Percentiles rank a stretch among this genome's conserved stretches.
Conservation (phyloP, 2,329 filamentous ascomycete genomes). For the Alternaria gansuensis region DNA sequence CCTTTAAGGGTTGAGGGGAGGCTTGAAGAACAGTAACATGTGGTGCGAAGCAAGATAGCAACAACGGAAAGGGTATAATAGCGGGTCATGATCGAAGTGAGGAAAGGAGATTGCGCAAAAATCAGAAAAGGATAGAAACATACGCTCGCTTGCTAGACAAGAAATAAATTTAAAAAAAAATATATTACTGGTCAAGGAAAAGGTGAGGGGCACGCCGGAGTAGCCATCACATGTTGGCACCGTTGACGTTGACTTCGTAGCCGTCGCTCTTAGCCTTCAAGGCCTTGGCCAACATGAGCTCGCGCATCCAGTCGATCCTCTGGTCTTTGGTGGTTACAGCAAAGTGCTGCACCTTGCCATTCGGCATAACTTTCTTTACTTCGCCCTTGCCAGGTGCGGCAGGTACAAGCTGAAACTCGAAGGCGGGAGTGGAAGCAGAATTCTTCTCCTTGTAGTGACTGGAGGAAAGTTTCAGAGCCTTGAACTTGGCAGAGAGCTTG, state of each 20-base stretch:
- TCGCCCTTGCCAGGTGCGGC: conserved; percentile 62
- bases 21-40: conserved; percentile 17
- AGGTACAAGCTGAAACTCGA: conserved; percentile 86
- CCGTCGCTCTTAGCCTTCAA: conserved; percentile 84
- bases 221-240: conserved; percentile 52
- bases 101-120: conserved; percentile 18
- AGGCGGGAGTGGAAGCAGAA: conserved; percentile 68
- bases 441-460: conserved; percentile 63
- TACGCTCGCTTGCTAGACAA: conserved; percentile 32
- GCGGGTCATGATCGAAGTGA: conserved; percentile 33
- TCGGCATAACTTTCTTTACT: conserved; percentile 47
- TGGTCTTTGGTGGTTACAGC: conserved; percentile 70
- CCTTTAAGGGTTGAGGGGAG: conserved; percentile 10
- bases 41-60: conserved; percentile 11
- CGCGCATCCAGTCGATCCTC: conserved; percentile 96
- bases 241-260: conserved; percentile 83
- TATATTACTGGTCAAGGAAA: not conserved
- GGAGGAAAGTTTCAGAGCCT: conserved; percentile 70
- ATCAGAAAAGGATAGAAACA: conserved; percentile 19
- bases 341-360: conserved; percentile 89
- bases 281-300: conserved; percentile 90
- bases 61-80: conserved; percentile 44
- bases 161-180: conserved; percentile 10
- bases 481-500: conserved; percentile 89
- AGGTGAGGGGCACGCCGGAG: not conserved